A percentile compares a stretch with the other conserved stretches of the same genome.
These are phyloP conservation scores for Capsicum rhomboideum DNA, from an alignment of 257 asterid genomes.

Conservation along the genomic window DNA sequence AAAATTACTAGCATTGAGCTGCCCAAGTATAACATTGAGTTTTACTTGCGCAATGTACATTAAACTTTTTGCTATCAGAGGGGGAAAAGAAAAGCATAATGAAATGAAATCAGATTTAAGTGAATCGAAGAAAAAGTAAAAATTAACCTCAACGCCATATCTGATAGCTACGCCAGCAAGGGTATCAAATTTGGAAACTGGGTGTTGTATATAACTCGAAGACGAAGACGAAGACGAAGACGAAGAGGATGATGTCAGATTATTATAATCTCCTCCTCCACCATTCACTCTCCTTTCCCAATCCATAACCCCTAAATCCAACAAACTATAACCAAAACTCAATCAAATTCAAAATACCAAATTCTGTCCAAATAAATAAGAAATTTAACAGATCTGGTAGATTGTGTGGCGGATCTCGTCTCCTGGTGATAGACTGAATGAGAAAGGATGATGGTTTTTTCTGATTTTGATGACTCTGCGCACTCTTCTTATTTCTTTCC, in stretches of 20 bases:
- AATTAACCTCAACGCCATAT: constrained; percentile 78
- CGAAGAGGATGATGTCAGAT: constrained; percentile 16
- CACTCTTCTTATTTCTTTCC: background rate
- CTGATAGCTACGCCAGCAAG: constrained; percentile 88
- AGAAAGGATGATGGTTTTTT: background rate
- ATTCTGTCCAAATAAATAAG: too few species aligned
- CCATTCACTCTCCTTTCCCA: constrained; percentile 29
- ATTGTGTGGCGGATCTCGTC: background rate
- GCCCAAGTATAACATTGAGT: too few species aligned
- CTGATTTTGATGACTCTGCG: background rate
- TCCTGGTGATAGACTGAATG: background rate
- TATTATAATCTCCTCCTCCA: constrained; percentile 25
- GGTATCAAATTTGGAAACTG: constrained; percentile 72
- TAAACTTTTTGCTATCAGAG: too few species aligned
- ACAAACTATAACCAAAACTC: background rate
- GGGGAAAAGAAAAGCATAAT: too few species aligned
- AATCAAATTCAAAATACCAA: too few species aligned
- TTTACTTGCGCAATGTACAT: too few species aligned
- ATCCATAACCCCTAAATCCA: constrained; percentile 17
- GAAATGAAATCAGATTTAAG: too few species aligned
- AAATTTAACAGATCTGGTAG: background rate
- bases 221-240: background rate
- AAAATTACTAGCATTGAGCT: background rate
- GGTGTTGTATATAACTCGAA: constrained; percentile 35
- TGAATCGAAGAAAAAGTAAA: background rate